Percentiles rank a stretch among this genome's conserved stretches.
Evolutionary conservation across 495 filamentous ascomycete genomes (phyloP).

Genomic region (Rusavskia elegans): DNA sequence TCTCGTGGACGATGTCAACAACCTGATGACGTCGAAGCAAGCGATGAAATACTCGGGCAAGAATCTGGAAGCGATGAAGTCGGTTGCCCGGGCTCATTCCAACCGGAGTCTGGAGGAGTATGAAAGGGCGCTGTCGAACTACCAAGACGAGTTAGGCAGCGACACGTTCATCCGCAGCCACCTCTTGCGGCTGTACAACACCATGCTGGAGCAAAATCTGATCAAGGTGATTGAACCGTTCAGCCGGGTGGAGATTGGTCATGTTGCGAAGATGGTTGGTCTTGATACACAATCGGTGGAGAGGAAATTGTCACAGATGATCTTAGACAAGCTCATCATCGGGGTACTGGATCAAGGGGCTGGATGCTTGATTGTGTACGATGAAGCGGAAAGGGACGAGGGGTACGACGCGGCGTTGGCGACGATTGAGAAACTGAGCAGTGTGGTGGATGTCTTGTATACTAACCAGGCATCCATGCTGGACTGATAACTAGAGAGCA

Average conservation of each 20-base stretch:
- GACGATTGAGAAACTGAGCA: slow-evolving; percentile 93
- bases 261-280: slow-evolving; percentile 93
- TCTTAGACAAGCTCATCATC: slow-evolving; percentile 95
- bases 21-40: slow-evolving; percentile 83
- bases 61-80: slow-evolving; percentile 96
- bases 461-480: slow-evolving; percentile 92
- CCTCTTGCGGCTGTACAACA: slow-evolving; percentile 84
- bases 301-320: slow-evolving; percentile 97
- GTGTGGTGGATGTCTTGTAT: slow-evolving; percentile 93
- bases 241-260: slow-evolving; percentile 86
- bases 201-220: slow-evolving; percentile 96
- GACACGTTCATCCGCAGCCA: slow-evolving; percentile 94
- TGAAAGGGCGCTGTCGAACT: slow-evolving; percentile 75
- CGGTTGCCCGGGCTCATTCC: slow-evolving; percentile 84
- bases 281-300: slow-evolving; percentile 94
- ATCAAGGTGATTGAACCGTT: slow-evolving; percentile 99
- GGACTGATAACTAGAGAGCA: slow-evolving; percentile 39
- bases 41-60: slow-evolving; percentile 88
- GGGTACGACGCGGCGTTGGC: slow-evolving; percentile 86
- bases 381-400: slow-evolving; percentile 84
- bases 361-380: slow-evolving; percentile 89
- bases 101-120: slow-evolving; percentile 94
- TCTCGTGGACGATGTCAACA: slow-evolving; percentile 84
- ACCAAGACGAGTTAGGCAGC: slow-evolving; percentile 78
- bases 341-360: slow-evolving; percentile 96